phyloP scores from a whole-genome alignment of 139 green algal species.

The Coelastrella sp. region DNA sequence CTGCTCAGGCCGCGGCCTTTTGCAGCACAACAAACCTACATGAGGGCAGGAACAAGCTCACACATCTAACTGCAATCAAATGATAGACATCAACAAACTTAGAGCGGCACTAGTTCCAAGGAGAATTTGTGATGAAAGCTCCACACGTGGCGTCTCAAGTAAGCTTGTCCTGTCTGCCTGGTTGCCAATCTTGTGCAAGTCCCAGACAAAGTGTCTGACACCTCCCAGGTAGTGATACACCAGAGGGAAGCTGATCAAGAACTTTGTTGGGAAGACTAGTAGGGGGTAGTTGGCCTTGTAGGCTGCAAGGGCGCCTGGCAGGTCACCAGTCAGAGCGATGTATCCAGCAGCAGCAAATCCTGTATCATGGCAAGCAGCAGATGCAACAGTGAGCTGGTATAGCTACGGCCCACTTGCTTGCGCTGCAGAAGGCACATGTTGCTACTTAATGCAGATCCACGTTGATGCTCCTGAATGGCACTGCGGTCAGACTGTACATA shows the following conservation, averaged over 20 bases:
- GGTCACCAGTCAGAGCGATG: slow-evolving; percentile 80
- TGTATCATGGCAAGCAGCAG: too few species aligned
- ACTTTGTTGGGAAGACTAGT: slow-evolving; percentile 82
- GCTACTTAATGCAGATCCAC: too few species aligned
- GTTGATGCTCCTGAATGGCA: too few species aligned
- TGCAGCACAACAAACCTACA: too few species aligned
- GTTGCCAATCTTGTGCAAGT: slow-evolving; percentile 81
- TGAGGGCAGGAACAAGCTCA: background rate
- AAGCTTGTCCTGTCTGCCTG: slow-evolving; percentile 76
- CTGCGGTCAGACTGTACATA: too few species aligned
- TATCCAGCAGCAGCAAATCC: slow-evolving; percentile 71
- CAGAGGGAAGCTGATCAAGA: slow-evolving; percentile 82
- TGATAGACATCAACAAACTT: slow-evolving; percentile 44
- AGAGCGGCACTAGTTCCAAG: slow-evolving; percentile 61
- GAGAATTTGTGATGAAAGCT: slow-evolving; percentile 68
- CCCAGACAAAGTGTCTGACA: slow-evolving; percentile 89
- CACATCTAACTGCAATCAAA: background rate
- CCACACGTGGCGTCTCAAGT: slow-evolving; percentile 76
- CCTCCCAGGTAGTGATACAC: slow-evolving; percentile 94
- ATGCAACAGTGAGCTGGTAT: too few species aligned
- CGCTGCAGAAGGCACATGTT: too few species aligned
- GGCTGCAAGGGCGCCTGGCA: slow-evolving; percentile 68
- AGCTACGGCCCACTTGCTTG: too few species aligned
- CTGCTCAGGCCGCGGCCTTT: too few species aligned
- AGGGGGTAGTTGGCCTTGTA: slow-evolving; percentile 69